Conservation (phyloP, 1,284 basidiomycete genomes). For the Hortiboletus rubellus region DNA sequence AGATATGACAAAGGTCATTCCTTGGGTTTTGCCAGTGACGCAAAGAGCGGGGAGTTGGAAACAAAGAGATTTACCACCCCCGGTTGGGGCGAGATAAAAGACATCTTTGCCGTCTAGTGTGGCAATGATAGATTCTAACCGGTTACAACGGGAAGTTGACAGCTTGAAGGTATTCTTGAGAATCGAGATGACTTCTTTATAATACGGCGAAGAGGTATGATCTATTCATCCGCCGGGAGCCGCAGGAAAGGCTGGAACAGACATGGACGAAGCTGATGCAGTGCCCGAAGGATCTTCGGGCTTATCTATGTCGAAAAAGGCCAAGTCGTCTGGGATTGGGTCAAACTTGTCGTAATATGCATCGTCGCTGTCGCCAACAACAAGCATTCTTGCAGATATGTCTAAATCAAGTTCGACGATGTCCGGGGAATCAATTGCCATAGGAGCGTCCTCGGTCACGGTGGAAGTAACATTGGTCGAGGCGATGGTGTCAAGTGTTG, state of each 20-base stretch:
- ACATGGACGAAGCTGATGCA: conserved; percentile 3
- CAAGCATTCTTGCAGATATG: conserved; percentile 15
- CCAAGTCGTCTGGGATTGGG: conserved; percentile 20
- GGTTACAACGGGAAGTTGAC: conserved; percentile 75
- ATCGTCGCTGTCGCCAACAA: conserved; percentile 33
- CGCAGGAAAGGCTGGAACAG: conserved; percentile 1
- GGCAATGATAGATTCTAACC: conserved; percentile 84
- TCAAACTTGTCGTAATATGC: conserved; percentile 33
- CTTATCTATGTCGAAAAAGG: conserved; percentile 16
- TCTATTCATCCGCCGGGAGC: conserved; percentile 19
- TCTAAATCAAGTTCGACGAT: conserved; percentile 21
- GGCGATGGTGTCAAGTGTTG: conserved; percentile 7
- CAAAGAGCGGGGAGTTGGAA: conserved; percentile 89
- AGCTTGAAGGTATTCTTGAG: conserved; percentile 72
- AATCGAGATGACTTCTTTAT: conserved; percentile 60
- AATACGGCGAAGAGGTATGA: conserved; percentile 43
- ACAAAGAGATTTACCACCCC: conserved; percentile 90
- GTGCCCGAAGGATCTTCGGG: background rate
- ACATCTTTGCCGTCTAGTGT: conserved; percentile 84
- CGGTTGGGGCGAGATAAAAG: conserved; percentile 96
- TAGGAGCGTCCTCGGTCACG: conserved; percentile 1
- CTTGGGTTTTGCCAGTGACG: conserved; percentile 64
- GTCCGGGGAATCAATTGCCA: conserved; percentile 11
- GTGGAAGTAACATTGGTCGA: background rate
- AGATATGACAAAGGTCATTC: conserved; percentile 91